phyloP scores from a whole-genome alignment of 176 grass and related monocot species.

The Lolium rigidum region DNA sequence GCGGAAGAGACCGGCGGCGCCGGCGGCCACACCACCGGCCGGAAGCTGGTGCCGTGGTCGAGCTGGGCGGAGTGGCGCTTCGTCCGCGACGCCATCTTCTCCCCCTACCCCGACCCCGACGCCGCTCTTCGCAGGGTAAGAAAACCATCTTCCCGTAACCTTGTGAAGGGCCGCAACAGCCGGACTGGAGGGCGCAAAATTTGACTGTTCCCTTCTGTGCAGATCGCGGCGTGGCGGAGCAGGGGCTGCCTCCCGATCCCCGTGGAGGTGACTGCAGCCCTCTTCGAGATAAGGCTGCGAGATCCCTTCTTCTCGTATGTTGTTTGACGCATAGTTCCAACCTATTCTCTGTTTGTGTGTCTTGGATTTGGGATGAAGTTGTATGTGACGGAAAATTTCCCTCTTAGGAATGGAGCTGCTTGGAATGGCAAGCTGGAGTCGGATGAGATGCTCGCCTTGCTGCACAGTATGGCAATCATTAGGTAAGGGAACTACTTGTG shows the following conservation, averaged over 20 bases:
- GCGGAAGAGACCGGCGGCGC: slow-evolving; percentile 31
- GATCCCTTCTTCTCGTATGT: slow-evolving; percentile 80
- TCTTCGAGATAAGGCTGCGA: slow-evolving; percentile 78
- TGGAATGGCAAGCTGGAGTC: slow-evolving; percentile 49
- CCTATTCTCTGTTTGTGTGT: neutral
- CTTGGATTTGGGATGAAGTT: slow-evolving; percentile 14
- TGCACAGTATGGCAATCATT: slow-evolving; percentile 90
- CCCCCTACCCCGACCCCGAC: slow-evolving; percentile 51
- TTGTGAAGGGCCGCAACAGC: too few species aligned
- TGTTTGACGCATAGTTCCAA: neutral
- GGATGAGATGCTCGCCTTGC: slow-evolving; percentile 83
- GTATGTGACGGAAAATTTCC: slow-evolving; percentile 1
- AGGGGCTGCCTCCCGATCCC: slow-evolving; percentile 74
- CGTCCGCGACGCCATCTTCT: slow-evolving; percentile 80
- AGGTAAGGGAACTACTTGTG: slow-evolving; percentile 48
- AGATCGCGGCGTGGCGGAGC: slow-evolving; percentile 91
- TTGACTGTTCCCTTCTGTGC: neutral
- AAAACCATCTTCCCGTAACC: neutral
- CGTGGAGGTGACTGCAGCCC: slow-evolving; percentile 78
- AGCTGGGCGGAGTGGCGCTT: slow-evolving; percentile 89
- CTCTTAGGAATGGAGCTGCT: slow-evolving; percentile 52
- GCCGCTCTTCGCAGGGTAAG: slow-evolving; percentile 69
- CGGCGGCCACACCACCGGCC: slow-evolving; percentile 49
- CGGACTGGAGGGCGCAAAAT: neutral
- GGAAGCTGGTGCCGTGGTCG: slow-evolving; percentile 94